Percentiles rank a stretch among this genome's conserved stretches.
These are phyloP conservation scores for Alternaria postmessia DNA, from an alignment of 2,329 filamentous ascomycete species.

Conservation along the genomic window DNA sequence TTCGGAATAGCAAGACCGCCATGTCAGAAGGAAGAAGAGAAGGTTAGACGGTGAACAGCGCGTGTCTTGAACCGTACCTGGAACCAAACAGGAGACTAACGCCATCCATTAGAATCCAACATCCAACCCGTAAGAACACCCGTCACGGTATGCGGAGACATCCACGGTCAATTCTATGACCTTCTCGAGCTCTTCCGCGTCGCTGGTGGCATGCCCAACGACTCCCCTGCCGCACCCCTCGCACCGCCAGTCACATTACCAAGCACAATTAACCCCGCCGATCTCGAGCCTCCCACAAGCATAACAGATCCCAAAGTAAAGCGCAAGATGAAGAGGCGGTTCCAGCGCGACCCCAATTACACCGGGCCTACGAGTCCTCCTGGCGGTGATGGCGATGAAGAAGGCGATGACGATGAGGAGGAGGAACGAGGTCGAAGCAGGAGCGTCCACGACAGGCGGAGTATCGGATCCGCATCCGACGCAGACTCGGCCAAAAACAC, in stretches of 20 bases:
- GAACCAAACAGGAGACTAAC: neutral
- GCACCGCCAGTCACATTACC: slow-evolving; percentile 70
- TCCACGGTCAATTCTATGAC: slow-evolving; percentile 99
- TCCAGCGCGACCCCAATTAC: slow-evolving; percentile 61
- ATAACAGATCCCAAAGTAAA: slow-evolving; percentile 88
- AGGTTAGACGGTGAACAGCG: neutral
- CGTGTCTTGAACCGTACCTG: neutral
- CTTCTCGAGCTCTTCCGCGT: slow-evolving; percentile 96
- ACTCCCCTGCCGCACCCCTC: slow-evolving; percentile 65
- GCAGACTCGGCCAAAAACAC: slow-evolving; percentile 50
- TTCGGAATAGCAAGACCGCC: rapidly evolving
- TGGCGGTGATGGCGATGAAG: slow-evolving; percentile 60
- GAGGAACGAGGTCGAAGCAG: slow-evolving; percentile 57
- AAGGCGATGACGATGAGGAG: slow-evolving; percentile 56
- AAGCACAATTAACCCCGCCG: slow-evolving; percentile 84
- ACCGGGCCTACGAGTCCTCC: slow-evolving; percentile 60
- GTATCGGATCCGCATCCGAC: slow-evolving; percentile 54
- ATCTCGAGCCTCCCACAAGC: slow-evolving; percentile 87
- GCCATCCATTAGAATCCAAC: slow-evolving; percentile 77
- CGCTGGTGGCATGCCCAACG: slow-evolving; percentile 93
- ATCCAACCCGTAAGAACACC: slow-evolving; percentile 98
- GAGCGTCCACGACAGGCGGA: slow-evolving; percentile 52
- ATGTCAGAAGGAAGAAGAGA: too few species aligned
- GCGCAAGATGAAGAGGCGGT: slow-evolving; percentile 76
- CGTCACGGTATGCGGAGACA: slow-evolving; percentile 96